These are phyloP conservation scores for Fusarium sp. DNA, from an alignment of 2,329 filamentous ascomycete genomes.

Conservation along the genomic window DNA sequence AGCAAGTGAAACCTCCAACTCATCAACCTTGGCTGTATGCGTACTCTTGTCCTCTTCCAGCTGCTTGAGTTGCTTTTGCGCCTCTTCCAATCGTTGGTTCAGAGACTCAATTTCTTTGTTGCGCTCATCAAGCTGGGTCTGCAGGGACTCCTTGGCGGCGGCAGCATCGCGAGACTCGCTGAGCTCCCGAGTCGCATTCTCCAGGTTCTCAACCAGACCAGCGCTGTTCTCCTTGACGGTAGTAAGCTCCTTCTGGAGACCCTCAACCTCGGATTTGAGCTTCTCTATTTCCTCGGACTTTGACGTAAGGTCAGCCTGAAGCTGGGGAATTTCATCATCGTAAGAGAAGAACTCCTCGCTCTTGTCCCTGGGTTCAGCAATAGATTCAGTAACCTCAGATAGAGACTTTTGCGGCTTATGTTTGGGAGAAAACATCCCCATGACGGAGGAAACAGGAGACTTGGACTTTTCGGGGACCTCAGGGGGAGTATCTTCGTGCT, in stretches of 20 bases:
- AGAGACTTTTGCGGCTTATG: conserved; percentile 50
- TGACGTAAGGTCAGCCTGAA: conserved; percentile 78
- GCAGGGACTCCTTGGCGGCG: conserved; percentile 55
- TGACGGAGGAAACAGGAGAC: conserved; percentile 58
- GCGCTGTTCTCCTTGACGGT: conserved; percentile 75
- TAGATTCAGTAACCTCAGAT: conserved; percentile 39
- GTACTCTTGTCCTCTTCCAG: conserved; percentile 51
- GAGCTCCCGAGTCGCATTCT: conserved; percentile 73
- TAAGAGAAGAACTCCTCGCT: conserved; percentile 90
- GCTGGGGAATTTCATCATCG: conserved; percentile 83
- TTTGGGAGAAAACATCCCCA: conserved; percentile 60
- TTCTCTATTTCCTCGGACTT: conserved; percentile 76
- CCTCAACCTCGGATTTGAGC: conserved; percentile 74
- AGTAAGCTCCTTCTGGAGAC: conserved; percentile 74
- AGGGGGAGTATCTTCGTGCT: conserved; percentile 26
- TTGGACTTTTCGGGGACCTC: conserved; percentile 49
- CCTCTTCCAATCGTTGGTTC: conserved; percentile 57
- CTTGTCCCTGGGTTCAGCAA: conserved; percentile 42
- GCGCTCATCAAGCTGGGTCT: conserved; percentile 59
- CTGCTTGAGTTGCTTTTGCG: conserved; percentile 56
- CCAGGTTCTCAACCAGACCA: conserved; percentile 72
- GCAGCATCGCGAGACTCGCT: conserved; percentile 55
- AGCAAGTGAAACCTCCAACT: conserved; percentile 50
- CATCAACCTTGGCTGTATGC: conserved; percentile 47
- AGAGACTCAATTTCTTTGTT: conserved; percentile 60